Percentiles rank a stretch among this genome's conserved stretches.
These are phyloP conservation scores for Fusarium gaditjirri DNA, from an alignment of 2,329 filamentous ascomycete genomes.

Conservation along the genomic window DNA sequence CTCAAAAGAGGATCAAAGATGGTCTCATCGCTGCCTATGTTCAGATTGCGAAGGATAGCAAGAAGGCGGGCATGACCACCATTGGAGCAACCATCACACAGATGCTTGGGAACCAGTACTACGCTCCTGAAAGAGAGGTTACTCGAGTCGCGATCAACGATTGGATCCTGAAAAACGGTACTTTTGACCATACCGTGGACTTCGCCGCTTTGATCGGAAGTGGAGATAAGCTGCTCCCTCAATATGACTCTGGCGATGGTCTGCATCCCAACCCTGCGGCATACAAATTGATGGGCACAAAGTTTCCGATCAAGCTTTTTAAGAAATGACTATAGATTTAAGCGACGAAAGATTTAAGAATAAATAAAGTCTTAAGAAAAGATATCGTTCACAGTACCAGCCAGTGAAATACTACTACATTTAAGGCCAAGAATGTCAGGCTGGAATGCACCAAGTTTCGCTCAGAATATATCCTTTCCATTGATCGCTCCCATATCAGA, in stretches of 20 bases:
- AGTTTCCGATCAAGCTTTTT: conserved; percentile 9
- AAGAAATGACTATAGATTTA: background rate
- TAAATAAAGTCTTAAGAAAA: too few species aligned
- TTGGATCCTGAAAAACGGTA: conserved; percentile 22
- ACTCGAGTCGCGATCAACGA: conserved; percentile 22
- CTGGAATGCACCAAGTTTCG: background rate
- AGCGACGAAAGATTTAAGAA: fast-evolving
- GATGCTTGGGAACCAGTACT: conserved; percentile 26
- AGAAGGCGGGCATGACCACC: background rate
- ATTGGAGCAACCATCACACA: conserved; percentile 24
- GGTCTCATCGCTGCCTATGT: conserved; percentile 10
- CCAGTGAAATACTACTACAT: background rate
- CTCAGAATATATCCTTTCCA: too few species aligned
- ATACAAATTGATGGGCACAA: conserved; percentile 16
- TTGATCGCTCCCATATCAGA: too few species aligned
- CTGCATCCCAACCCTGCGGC: conserved; percentile 27
- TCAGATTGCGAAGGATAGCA: conserved; percentile 5
- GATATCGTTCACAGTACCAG: background rate
- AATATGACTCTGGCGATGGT: conserved; percentile 28
- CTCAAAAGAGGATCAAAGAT: background rate
- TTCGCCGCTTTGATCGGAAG: conserved; percentile 24
- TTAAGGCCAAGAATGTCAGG: background rate
- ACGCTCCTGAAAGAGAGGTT: conserved; percentile 1
- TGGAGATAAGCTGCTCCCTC: conserved; percentile 16
- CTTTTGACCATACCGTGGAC: conserved; percentile 24